These are phyloP conservation scores for Pichia sp. DNA, from an alignment of 1,139 yeast species.

Conservation along the genomic window DNA sequence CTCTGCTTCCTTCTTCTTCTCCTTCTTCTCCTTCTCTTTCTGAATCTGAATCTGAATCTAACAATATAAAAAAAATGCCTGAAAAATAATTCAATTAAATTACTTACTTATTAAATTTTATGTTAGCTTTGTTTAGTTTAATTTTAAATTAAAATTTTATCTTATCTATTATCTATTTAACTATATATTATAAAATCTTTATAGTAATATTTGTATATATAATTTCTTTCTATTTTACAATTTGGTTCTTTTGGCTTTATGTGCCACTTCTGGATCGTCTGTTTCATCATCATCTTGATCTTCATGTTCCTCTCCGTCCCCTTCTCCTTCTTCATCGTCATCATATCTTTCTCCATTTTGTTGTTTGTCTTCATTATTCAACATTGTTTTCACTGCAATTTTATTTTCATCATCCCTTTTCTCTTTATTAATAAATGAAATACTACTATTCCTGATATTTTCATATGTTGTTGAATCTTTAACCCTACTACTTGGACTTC, in stretches of 20 bases:
- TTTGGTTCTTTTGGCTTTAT: too few species aligned
- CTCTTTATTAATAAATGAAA: background rate
- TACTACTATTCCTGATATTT: background rate
- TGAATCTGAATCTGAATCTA: background rate
- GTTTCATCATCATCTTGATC: background rate
- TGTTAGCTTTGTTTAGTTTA: too few species aligned
- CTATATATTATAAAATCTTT: too few species aligned
- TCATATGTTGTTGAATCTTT: background rate
- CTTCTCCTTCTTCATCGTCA: background rate
- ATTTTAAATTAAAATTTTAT: too few species aligned
- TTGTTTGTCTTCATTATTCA: background rate
- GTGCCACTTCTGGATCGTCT: background rate
- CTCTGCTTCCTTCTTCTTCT: constrained; percentile 5
- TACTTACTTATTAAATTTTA: too few species aligned
- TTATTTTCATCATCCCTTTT: background rate
- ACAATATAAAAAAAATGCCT: too few species aligned
- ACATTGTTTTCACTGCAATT: background rate
- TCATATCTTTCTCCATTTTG: background rate
- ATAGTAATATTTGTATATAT: too few species aligned
- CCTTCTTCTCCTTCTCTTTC: background rate
- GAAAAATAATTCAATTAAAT: too few species aligned
- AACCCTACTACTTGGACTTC: background rate
- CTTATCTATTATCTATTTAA: too few species aligned
- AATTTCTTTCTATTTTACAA: too few species aligned
- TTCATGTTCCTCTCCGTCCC: background rate